Conservation (phyloP, 176 grass and related monocot species). For the Oryza glumipatula region DNA sequence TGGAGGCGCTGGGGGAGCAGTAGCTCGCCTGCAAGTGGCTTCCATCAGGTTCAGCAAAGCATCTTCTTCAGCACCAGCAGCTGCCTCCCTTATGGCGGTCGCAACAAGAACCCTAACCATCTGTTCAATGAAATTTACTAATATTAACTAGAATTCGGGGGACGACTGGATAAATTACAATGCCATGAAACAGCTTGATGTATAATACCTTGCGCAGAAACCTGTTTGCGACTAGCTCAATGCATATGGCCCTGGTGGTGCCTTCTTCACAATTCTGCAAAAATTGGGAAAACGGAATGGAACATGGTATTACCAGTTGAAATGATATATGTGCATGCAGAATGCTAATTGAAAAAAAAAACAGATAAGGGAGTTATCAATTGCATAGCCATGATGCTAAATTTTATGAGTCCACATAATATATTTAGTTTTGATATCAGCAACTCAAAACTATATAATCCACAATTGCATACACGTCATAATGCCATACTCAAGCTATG, state of each 20-base stretch:
- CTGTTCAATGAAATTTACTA: constrained; percentile 38
- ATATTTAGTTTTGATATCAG: neutral
- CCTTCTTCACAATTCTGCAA: constrained; percentile 49
- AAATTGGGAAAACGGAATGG: neutral
- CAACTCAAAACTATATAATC: neutral
- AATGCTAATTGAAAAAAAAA: neutral
- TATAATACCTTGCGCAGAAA: constrained; percentile 88
- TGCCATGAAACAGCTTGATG: neutral
- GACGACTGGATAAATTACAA: neutral
- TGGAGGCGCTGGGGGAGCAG: constrained; percentile 82
- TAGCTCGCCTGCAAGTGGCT: constrained; percentile 86
- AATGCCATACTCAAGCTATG: neutral
- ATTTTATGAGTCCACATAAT: neutral
- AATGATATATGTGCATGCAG: neutral
- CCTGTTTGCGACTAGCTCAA: constrained; percentile 82
- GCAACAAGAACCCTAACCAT: constrained; percentile 93
- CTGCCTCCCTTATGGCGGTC: constrained; percentile 86
- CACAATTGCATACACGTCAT: neutral
- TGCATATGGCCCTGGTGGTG: constrained; percentile 58
- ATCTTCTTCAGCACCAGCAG: constrained; percentile 66
- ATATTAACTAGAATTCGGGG: neutral
- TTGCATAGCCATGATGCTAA: neutral
- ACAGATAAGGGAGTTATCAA: neutral
- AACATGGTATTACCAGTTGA: constrained; percentile 2
- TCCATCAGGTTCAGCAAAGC: constrained; percentile 76